Evolutionary conservation across 305 asterid genomes (phyloP), one percentile per base, ranked within the genome.

Genomic region (Coffea humblotiana): DNA sequence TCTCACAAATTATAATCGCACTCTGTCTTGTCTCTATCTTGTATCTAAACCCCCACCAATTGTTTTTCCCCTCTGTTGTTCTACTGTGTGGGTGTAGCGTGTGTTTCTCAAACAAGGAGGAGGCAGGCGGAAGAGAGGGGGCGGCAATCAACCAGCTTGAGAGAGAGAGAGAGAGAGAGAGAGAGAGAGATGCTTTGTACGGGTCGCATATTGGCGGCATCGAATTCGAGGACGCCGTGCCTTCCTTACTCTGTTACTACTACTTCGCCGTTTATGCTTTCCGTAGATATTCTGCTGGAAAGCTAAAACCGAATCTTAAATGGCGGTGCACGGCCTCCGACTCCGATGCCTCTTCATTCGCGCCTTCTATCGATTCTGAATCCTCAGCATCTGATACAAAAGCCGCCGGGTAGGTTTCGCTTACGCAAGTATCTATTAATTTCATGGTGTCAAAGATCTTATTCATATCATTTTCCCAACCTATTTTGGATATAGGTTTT

Each of bases 291-390:
- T 83, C 65, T 67, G 72, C 77, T 40, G 75, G 83, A 18, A 87
- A 82, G 73, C 81, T 84, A 35, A 87, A 82, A 61, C 83, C 86
- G 67, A 81, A 67, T 80, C 64, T 83, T 29, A 77, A 29, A 87
- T 92, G 91, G 90, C 89, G 91, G 71, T 68, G 85, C 83, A 79
- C 78, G 90, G 89, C 92, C 51, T 79, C 94, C 0, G 94, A 92
- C 58, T 80, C 92, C 51, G 95, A 86, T 63, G 81, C 90, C 12
- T 91, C 92, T 78, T 82, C 94, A 3, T 83, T 86, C 71, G 73
- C 92, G 40, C 64, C 88, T 70, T 83, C 93, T 2, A 61, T 79
- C 54, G 91, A 86, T 77, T 81, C 92, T 7, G 87, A 86, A 66
- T 77, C 91, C 0, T 78, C 89, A 12, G 76, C 89, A 10, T 72